phyloP scores from a whole-genome alignment of 805 yeast genomes.

The Helenozyma baotianmanensis region DNA sequence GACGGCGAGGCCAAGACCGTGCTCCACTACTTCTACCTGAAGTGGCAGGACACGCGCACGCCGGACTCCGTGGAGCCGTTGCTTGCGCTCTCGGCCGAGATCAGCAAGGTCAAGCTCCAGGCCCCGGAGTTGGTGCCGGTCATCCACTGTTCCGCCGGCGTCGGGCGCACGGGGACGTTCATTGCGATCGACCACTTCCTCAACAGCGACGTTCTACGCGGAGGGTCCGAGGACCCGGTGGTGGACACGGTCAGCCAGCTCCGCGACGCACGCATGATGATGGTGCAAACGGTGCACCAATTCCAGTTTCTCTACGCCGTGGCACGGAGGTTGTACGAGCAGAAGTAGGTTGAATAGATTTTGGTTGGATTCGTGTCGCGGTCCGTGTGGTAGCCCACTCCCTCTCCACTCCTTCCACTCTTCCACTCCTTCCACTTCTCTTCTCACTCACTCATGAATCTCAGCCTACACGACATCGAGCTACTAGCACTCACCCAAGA shows the following conservation, averaged over 20 bases:
- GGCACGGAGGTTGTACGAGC: constrained; percentile 7
- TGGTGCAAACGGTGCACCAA: constrained; percentile 41
- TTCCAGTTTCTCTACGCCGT: constrained; percentile 32
- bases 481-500: constrained; percentile 6
- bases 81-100: constrained; percentile 9
- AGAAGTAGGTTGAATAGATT: background rate
- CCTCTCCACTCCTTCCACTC: too few relatives aligned
- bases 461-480: too few relatives aligned
- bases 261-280: constrained; percentile 36
- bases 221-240: constrained; percentile 21
- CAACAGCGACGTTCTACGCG: constrained; percentile 2
- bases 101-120: constrained; percentile 1
- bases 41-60: constrained; percentile 14
- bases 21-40: constrained; percentile 12
- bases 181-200: constrained; percentile 33
- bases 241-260: constrained; percentile 23
- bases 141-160: constrained; percentile 91
- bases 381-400: too few relatives aligned
- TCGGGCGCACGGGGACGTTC: constrained; percentile 89
- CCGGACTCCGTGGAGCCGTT: constrained; percentile 13
- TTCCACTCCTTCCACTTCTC: background rate
- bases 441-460: background rate
- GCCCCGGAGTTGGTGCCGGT: constrained; percentile 23
- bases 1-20: constrained; percentile 16
- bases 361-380: too few relatives aligned